phyloP scores from a whole-genome alignment of 1,139 yeast genomes.

The Saccharomyces uvarum region DNA sequence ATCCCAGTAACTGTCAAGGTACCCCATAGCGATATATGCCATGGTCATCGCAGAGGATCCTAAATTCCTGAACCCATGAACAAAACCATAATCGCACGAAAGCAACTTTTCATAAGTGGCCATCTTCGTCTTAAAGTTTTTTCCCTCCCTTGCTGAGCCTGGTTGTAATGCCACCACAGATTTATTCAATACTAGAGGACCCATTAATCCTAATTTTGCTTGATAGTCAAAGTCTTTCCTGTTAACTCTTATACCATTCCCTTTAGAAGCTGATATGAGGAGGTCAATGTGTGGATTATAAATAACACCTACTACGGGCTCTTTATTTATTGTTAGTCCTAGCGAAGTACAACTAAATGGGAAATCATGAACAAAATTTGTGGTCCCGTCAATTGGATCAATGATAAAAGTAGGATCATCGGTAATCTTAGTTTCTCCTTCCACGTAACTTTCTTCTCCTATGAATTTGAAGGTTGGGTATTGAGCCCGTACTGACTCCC shows the following conservation, averaged over 20 bases:
- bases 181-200: slow-evolving; percentile 39
- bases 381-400: slow-evolving; percentile 58
- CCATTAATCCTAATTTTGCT: slow-evolving; percentile 24
- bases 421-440: slow-evolving; percentile 40
- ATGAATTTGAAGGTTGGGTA: slow-evolving; percentile 47
- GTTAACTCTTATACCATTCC: slow-evolving; percentile 46
- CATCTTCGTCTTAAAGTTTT: slow-evolving; percentile 42
- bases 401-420: slow-evolving; percentile 53
- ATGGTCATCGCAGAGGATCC: slow-evolving; percentile 58
- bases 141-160: slow-evolving; percentile 50
- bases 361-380: slow-evolving; percentile 52
- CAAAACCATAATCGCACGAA: slow-evolving; percentile 41
- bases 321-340: slow-evolving; percentile 44
- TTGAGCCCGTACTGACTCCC: slow-evolving; percentile 31
- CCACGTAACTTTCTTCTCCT: slow-evolving; percentile 52
- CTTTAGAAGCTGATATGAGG: slow-evolving; percentile 44
- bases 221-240: slow-evolving; percentile 34
- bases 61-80: slow-evolving; percentile 50
- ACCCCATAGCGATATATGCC: slow-evolving; percentile 49
- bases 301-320: slow-evolving; percentile 52
- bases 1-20: slow-evolving; percentile 53
- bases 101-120: slow-evolving; percentile 42
- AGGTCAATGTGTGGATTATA: slow-evolving; percentile 48
- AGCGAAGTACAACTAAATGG: slow-evolving; percentile 54
- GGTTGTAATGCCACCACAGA: slow-evolving; percentile 53